Percentiles rank a stretch among this genome's conserved stretches.
These are phyloP conservation scores for Neurospora africana DNA, from an alignment of 495 filamentous ascomycete genomes.

Conservation along the genomic window DNA sequence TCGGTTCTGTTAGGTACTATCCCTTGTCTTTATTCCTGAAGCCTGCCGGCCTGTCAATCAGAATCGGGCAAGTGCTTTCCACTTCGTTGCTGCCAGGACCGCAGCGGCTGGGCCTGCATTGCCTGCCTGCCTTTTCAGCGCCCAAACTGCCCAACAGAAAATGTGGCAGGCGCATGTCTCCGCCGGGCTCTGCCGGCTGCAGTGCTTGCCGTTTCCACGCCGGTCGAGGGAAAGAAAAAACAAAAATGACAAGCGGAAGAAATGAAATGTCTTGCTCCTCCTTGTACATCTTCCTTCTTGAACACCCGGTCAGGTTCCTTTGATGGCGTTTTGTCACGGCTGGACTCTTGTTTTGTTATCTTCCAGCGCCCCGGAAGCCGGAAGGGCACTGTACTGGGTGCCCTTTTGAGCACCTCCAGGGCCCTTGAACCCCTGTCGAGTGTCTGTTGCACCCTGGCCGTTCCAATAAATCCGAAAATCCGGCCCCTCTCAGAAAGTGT, in stretches of 20 bases:
- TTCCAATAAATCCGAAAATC: not conserved
- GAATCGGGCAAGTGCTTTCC: not conserved
- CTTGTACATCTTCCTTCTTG: not conserved
- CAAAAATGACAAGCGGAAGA: not conserved
- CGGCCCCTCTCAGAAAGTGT: not conserved
- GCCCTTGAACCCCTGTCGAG: not conserved
- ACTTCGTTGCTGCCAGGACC: not conserved
- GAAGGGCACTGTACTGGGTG: not conserved
- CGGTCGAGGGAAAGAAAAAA: not conserved
- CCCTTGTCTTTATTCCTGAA: not conserved
- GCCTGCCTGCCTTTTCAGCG: not conserved
- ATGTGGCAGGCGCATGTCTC: not conserved
- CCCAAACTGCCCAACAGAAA: not conserved
- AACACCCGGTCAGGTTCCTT: too few relatives aligned
- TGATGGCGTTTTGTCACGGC: not conserved
- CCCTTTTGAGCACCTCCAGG: not conserved
- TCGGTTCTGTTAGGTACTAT: not conserved
- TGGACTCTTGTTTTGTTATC: not conserved
- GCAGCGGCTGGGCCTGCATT: not conserved
- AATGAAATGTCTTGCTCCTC: not conserved
- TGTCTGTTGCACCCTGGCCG: not conserved
- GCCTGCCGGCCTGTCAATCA: not conserved
- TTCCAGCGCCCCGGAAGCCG: not conserved
- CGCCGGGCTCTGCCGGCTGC: not conserved
- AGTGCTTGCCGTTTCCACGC: not conserved